Base-by-base conservation (phyloP, 495 filamentous ascomycete genomes). In the Penicillium paradoxum region DNA sequence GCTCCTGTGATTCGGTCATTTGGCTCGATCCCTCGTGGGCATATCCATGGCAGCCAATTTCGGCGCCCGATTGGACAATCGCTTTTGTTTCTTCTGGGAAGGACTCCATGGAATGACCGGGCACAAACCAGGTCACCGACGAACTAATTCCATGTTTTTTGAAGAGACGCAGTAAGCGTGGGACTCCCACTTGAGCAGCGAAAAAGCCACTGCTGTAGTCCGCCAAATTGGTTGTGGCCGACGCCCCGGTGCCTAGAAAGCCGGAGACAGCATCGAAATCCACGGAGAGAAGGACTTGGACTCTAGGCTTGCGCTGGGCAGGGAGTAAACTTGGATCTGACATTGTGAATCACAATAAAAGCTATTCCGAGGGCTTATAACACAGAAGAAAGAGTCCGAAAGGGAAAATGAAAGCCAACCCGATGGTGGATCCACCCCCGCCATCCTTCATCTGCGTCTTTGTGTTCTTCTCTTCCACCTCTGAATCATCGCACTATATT, bases 41-140 rank as follows among this genome's bases (percentile, higher is more conserved):
- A 59, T 86, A 86, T 27, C 83, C 82, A 58, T 86, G 82, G 9
- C 81, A 67, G 0, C 73, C 82, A 37, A 85, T 76, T 56, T 86
- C 82, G n/a, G 69, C 73, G 3, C 81, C 80, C 19, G 73, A 75
- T 0, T 79, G 73, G 3, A 83, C 67, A 32, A 86, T 80, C 19
- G 70, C 66, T 29, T 73, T 68, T 3, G 78, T 75, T 51, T 79
- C 70, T 1, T 73, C 66, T 0, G 79, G 81, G 60, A 85, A 86
- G 13, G 73, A 81, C 53, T 86, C 83, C 47, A 80, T 72, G 1
- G 78, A 81, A 62, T 86, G 82, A 7, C 83, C 82, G 0, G 83
- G 83, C 18, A 86, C 75, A 56, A 83, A 84, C 83, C 83, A 86
- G 4, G 82, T 83, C 15, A 80, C 70, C 25, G 75, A 74, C 5